phyloP scores from a whole-genome alignment of 352 stramenopile genomes.

The Blastocystis sp. region DNA sequence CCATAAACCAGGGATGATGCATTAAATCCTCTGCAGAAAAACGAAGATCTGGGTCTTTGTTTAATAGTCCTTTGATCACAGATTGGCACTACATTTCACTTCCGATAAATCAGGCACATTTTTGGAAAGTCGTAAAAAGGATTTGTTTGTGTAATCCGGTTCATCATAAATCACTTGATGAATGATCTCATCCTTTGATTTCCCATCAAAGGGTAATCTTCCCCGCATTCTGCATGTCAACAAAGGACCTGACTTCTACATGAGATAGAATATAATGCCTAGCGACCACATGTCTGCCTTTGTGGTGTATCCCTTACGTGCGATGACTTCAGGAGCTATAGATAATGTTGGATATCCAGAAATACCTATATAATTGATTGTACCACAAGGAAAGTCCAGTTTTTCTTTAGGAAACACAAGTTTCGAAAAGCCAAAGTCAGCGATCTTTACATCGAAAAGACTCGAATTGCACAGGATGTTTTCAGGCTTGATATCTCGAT shows the following conservation, averaged over 20 bases:
- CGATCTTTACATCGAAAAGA: slow-evolving; percentile 68
- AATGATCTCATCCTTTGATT: slow-evolving; percentile 82
- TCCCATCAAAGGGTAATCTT: slow-evolving; percentile 80
- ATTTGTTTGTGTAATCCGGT: slow-evolving; percentile 71
- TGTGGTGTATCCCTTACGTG: slow-evolving; percentile 75
- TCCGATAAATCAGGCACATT: slow-evolving; percentile 27
- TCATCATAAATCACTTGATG: slow-evolving; percentile 79
- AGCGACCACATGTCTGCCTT: slow-evolving; percentile 84
- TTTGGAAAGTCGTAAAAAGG: slow-evolving; percentile 63
- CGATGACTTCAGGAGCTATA: slow-evolving; percentile 81
- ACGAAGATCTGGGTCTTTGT: slow-evolving; percentile 69
- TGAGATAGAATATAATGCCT: slow-evolving; percentile 84
- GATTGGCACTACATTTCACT: slow-evolving; percentile 12
- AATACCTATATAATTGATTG: slow-evolving; percentile 73
- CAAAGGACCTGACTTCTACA: slow-evolving; percentile 61
- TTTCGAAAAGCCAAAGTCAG: slow-evolving; percentile 84
- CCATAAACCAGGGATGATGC: slow-evolving; percentile 73
- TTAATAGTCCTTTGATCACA: slow-evolving; percentile 62
- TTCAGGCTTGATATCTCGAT: slow-evolving; percentile 69
- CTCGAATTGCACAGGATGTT: slow-evolving; percentile 76
- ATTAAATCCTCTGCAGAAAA: slow-evolving; percentile 76
- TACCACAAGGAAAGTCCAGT: slow-evolving; percentile 85
- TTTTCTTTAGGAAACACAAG: slow-evolving; percentile 81
- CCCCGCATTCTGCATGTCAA: slow-evolving; percentile 68
- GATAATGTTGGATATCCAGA: not conserved